Percentiles rank a stretch among this genome's conserved stretches.
These are phyloP conservation scores for Wolfiporia cocos DNA, from an alignment of 1,284 basidiomycete species.

Conservation along the genomic window DNA sequence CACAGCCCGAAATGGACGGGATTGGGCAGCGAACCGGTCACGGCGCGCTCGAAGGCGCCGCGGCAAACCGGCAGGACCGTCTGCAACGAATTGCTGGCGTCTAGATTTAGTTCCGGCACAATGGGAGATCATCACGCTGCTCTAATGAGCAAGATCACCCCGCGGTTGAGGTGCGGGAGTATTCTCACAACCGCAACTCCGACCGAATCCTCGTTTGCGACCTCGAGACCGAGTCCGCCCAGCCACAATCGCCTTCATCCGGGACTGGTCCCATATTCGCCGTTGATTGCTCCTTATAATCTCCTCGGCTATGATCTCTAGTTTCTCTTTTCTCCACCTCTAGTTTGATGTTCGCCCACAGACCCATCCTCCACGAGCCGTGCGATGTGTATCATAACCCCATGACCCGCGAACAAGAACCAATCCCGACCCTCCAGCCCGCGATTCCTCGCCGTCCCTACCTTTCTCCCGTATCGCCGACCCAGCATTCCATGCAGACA, in stretches of 20 bases:
- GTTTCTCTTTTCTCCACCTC: not conserved
- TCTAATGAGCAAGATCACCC: not conserved
- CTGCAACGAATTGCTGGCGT: not conserved
- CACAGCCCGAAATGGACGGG: too few relatives aligned
- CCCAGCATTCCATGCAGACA: not conserved
- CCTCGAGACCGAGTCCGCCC: not conserved
- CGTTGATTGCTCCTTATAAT: constrained; percentile 2
- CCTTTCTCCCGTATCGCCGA: not conserved
- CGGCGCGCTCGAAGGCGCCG: not conserved
- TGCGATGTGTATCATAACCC: not conserved
- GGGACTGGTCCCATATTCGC: constrained; percentile 3
- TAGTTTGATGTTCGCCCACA: constrained; percentile 2
- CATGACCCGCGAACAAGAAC: constrained; percentile 2
- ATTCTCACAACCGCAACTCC: constrained; percentile 3
- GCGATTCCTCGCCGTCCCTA: constrained; percentile 1
- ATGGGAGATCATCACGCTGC: constrained; percentile 3
- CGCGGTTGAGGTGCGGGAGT: not conserved
- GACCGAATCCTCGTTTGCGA: not conserved
- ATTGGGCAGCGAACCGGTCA: too few relatives aligned
- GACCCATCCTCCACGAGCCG: not conserved
- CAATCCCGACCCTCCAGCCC: not conserved
- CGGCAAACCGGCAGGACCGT: not conserved
- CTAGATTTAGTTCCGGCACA: constrained; percentile 9
- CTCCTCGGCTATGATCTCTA: not conserved
- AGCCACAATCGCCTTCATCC: constrained; percentile 2